phyloP scores from a whole-genome alignment of 1,284 basidiomycete genomes.

The Pisolithus thermaeus region DNA sequence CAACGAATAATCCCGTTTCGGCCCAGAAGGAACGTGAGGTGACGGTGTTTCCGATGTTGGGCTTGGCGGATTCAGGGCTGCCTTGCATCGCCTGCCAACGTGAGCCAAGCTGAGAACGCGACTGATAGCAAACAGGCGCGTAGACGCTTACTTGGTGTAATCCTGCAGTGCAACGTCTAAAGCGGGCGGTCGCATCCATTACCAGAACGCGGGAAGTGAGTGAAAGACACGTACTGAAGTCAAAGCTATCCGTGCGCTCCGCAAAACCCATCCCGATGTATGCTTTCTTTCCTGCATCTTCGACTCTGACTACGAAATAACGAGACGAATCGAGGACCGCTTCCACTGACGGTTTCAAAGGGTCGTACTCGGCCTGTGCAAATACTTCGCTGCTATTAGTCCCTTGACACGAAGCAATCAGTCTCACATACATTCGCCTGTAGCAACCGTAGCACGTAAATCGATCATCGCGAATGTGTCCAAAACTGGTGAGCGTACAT shows the following conservation, averaged over 20 bases:
- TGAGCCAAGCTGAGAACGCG: background rate
- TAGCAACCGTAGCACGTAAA: slow-evolving; percentile 6
- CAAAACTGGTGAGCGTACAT: slow-evolving; percentile 8
- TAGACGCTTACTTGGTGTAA: slow-evolving; percentile 71
- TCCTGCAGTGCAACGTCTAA: slow-evolving; percentile 92
- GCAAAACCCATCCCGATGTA: slow-evolving; percentile 94
- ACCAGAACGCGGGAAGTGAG: background rate
- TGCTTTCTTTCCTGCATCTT: slow-evolving; percentile 81
- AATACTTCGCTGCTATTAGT: slow-evolving; percentile 55
- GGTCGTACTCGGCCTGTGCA: slow-evolving; percentile 86
- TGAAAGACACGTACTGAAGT: slow-evolving; percentile 66
- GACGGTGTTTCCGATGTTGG: slow-evolving; percentile 39
- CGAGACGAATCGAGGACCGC: slow-evolving; percentile 94
- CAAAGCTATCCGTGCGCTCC: slow-evolving; percentile 89
- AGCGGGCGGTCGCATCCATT: slow-evolving; percentile 3
- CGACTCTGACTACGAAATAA: slow-evolving; percentile 92
- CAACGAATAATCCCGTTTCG: slow-evolving; percentile 91
- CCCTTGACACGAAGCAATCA: slow-evolving; percentile 7
- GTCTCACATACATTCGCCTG: slow-evolving; percentile 55
- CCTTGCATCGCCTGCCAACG: slow-evolving; percentile 54
- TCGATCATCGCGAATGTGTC: slow-evolving; percentile 1
- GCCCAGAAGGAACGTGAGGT: slow-evolving; percentile 64
- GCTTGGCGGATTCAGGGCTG: slow-evolving; percentile 50
- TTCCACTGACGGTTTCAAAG: slow-evolving; percentile 80
- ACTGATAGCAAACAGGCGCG: background rate